Base-by-base conservation (phyloP, 257 asterid species). In the Phtheirospermum japonicum region DNA sequence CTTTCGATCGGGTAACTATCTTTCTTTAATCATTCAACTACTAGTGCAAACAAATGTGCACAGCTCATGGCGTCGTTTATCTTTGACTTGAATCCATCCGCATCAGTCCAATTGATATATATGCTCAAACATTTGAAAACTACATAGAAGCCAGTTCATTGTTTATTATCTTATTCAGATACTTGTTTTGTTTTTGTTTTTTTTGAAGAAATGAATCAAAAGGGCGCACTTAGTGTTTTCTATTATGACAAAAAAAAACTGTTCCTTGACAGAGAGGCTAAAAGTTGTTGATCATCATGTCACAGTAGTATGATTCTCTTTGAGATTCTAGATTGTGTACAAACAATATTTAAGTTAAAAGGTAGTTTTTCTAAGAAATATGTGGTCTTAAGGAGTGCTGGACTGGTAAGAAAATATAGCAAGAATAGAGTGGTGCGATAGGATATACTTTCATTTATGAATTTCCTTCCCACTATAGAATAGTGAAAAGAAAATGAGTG, bases 1-100 rank as follows among this genome's bases (percentile, higher is more conserved):
- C 70, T 76, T 13, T 7, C 75, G 1, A 40, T 82, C 13, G 95
- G 96, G 99, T 92, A 39, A 53, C 86, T 71, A 10, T 13, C 36
- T 19, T 23, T 13, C 36, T 19, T 23, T 11, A 17, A 63, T 48
- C 10, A 13, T 17, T 5, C 12, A 18, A 17, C 30, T 46, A 50
- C 36, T 12, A 18, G 13, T 68, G 57, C 17, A 14, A n/a, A 26
- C 9, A 17, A 53, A 55, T 37, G 2, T 23, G 28, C 48, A 9
- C 7, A 53, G 45, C 45, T 55, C 4, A 14, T 4, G 2, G 9
- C 16, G 39, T 32, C 16, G 39, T 32, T 28, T 32, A 26, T 20
- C 16, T 13, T 43, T 4, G 43, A 42, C 5, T 14, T 2, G 56
- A 26, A 48, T 23, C 20, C 4, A 33, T 36, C 12, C 20, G 40